Conservation (phyloP, 2,329 filamentous ascomycete species). For the Stachybotrys echinatus region DNA sequence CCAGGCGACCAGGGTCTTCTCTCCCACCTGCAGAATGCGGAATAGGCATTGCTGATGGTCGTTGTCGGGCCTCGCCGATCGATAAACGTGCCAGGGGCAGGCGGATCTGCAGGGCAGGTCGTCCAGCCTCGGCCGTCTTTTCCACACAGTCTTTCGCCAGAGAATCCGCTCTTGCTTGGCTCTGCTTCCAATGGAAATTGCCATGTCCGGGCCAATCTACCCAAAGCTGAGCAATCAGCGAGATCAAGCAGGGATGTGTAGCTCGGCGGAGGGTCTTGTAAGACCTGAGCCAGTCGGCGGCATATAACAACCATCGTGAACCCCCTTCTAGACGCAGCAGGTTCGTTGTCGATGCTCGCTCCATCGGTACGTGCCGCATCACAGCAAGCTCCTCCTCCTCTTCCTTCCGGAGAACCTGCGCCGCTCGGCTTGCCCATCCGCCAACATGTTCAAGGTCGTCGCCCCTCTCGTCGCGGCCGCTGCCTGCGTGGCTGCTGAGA, state of each 20-base stretch:
- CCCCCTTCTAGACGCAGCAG: background rate
- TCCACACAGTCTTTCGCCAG: background rate
- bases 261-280: background rate
- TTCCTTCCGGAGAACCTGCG: background rate
- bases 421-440: background rate
- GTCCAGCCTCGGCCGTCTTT: background rate
- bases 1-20: background rate
- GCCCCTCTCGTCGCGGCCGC: constrained; percentile 20
- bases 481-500: constrained; percentile 30
- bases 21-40: background rate
- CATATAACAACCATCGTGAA: background rate
- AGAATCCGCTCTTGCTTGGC: background rate
- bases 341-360: background rate
- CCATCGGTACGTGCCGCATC: background rate
- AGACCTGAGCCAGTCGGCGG: background rate
- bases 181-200: background rate
- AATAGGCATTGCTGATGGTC: background rate
- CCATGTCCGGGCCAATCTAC: background rate
- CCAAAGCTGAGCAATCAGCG: background rate
- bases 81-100: constrained; percentile 17
- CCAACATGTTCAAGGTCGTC: constrained; percentile 23
- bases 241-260: background rate
- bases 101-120: constrained; percentile 17
- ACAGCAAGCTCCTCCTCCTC: background rate
- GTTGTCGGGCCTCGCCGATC: constrained; percentile 4